Percentiles rank a stretch among this genome's conserved stretches.
Evolutionary conservation across 805 yeast genomes (phyloP).

Genomic region (Priceomyces carsonii): DNA sequence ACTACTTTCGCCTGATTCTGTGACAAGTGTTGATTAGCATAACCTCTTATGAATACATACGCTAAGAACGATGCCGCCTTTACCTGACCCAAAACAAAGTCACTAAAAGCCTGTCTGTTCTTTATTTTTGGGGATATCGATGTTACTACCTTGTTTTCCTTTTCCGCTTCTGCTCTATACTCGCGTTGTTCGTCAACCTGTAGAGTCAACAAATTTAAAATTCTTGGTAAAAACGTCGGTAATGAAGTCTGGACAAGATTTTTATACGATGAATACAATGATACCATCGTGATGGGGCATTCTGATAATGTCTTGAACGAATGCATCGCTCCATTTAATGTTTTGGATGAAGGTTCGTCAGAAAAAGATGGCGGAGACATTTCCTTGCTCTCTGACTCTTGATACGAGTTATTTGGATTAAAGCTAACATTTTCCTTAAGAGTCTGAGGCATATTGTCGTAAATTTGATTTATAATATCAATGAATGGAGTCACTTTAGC

Average conservation of each 20-base stretch:
- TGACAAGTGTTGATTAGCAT: constrained; percentile 60
- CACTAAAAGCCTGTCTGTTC: constrained; percentile 80
- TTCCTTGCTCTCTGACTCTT: constrained; percentile 18
- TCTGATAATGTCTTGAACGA: constrained; percentile 93
- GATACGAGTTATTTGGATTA: constrained; percentile 2
- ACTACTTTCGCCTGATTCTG: constrained; percentile 52
- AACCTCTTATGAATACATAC: constrained; percentile 84
- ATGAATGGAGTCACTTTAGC: constrained; percentile 80
- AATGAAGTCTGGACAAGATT: constrained; percentile 68
- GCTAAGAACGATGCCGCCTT: constrained; percentile 96
- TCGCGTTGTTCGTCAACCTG: constrained; percentile 76
- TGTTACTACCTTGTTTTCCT: constrained; percentile 59
- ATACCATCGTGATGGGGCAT: constrained; percentile 95
- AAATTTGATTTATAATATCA: constrained; percentile 71
- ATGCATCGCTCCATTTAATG: constrained; percentile 64
- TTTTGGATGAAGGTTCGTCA: constrained; percentile 47
- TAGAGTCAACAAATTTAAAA: constrained; percentile 68
- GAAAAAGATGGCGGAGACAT: constrained; percentile 41
- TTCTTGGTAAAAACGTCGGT: constrained; percentile 77
- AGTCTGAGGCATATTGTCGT: constrained; percentile 74
- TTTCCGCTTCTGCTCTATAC: constrained; percentile 47
- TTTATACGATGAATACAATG: constrained; percentile 85
- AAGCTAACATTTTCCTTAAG: constrained; percentile 63
- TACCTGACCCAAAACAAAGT: constrained; percentile 88
- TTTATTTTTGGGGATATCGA: constrained; percentile 74